phyloP scores from a whole-genome alignment of 148 eudicot species.

The Spergularia bocconei region DNA sequence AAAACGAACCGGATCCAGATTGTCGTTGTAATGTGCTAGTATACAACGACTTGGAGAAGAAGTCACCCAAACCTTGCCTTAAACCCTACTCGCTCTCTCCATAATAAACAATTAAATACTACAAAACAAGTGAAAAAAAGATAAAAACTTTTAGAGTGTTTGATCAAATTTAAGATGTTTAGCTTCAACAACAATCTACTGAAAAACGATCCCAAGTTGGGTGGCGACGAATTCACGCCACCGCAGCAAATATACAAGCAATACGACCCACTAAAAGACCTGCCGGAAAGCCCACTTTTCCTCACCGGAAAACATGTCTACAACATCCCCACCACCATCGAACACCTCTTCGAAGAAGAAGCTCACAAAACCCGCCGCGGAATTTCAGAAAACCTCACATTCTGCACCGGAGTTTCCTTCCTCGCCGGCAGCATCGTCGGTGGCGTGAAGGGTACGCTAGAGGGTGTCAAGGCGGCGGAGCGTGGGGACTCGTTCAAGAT shows the following conservation, averaged over 20 bases:
- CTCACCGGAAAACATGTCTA: slow-evolving; percentile 7
- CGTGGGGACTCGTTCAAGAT: slow-evolving; percentile 37
- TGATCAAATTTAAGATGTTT: no score
- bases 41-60: slow-evolving; percentile 8
- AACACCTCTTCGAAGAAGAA: slow-evolving; percentile 36
- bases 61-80: neutral
- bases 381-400: slow-evolving; percentile 24
- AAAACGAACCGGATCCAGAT: no score
- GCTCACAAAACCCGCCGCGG: slow-evolving; percentile 21
- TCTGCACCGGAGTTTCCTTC: slow-evolving; percentile 31
- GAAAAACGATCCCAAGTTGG: no score
- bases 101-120: neutral
- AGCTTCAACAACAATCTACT: neutral
- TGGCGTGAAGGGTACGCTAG: slow-evolving; percentile 24
- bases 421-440: slow-evolving; percentile 25
- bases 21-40: no score
- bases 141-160: no score
- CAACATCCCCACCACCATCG: slow-evolving; percentile 37
- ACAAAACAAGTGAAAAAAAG: neutral
- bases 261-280: slow-evolving; percentile 35
- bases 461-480: slow-evolving; percentile 30
- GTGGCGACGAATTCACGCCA: neutral
- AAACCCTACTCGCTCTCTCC: neutral
- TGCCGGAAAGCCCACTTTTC: neutral
- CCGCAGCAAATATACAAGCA: slow-evolving; percentile 2